A percentile compares a stretch with the other conserved stretches of the same genome.
Evolutionary conservation across 495 filamentous ascomycete genomes (phyloP).

Genomic region (Tirmania nivea): DNA sequence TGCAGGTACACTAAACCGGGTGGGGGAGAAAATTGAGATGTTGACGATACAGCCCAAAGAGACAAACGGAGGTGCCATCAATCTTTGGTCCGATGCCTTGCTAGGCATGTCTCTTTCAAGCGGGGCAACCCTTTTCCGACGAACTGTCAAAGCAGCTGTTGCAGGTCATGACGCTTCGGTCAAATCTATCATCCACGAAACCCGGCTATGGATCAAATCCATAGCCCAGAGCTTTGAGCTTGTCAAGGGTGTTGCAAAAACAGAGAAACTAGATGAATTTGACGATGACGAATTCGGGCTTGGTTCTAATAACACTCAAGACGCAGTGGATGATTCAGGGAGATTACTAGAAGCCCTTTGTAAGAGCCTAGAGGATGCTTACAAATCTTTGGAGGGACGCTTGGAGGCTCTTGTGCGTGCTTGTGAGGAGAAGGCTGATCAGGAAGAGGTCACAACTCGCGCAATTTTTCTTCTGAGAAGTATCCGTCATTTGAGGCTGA

Average conservation of each 20-base stretch:
- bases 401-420: constrained; percentile 28
- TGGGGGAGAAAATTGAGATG: constrained; percentile 35
- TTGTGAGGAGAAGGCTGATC: constrained; percentile 20
- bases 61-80: constrained; percentile 22
- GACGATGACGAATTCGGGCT: constrained; percentile 29
- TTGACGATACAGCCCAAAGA: constrained; percentile 32
- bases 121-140: constrained; percentile 34
- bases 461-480: constrained; percentile 53
- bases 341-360: constrained; percentile 39
- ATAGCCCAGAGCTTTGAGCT: constrained; percentile 42
- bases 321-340: constrained; percentile 47
- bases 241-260: constrained; percentile 20
- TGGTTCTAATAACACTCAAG: constrained; percentile 33
- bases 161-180: constrained; percentile 48
- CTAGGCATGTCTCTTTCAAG: constrained; percentile 29
- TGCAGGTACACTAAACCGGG: constrained; percentile 32
- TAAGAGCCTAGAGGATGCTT: constrained; percentile 33
- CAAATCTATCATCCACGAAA: constrained; percentile 33
- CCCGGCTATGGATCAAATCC: constrained; percentile 43
- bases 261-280: constrained; percentile 47
- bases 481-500: constrained; percentile 48
- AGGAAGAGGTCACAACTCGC: constrained; percentile 3
- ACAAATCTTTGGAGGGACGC: constrained; percentile 34
- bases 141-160: constrained; percentile 28
- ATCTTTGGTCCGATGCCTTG: constrained; percentile 10